Conservation (phyloP, 2,329 filamentous ascomycete species). For the Apiospora saccharicola region DNA sequence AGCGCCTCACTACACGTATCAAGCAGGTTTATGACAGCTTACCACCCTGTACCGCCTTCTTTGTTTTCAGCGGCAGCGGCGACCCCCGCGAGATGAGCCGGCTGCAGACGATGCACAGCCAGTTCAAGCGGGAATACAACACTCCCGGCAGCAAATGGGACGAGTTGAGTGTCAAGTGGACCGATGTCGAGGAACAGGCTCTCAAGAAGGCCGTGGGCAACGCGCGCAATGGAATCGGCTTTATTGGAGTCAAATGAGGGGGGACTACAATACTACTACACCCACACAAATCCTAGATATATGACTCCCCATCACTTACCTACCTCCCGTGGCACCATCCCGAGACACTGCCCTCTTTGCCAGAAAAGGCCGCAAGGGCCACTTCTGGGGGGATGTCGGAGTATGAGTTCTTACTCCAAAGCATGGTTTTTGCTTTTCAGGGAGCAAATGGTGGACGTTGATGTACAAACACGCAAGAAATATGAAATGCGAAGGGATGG, state of each 20-base stretch:
- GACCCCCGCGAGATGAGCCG: slow-evolving; percentile 72
- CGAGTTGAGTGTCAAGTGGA: slow-evolving; percentile 71
- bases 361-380: neutral
- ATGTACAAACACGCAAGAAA: neutral
- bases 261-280: too few relatives aligned
- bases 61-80: slow-evolving; percentile 71
- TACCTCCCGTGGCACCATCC: neutral
- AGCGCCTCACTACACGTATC: slow-evolving; percentile 57
- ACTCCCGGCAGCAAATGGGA: slow-evolving; percentile 71
- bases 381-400: neutral
- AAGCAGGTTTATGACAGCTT: slow-evolving; percentile 63
- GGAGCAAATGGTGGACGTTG: neutral
- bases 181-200: slow-evolving; percentile 70
- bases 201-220: slow-evolving; percentile 62
- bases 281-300: neutral
- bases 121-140: slow-evolving; percentile 71
- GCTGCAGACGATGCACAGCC: slow-evolving; percentile 65
- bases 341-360: neutral
- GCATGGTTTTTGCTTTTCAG: neutral
- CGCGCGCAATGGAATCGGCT: slow-evolving; percentile 69
- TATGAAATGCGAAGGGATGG: neutral
- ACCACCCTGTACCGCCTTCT: slow-evolving; percentile 70
- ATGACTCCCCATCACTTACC: neutral
- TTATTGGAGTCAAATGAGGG: slow-evolving; percentile 68
- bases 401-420: neutral